Percentiles rank a stretch among this genome's conserved stretches.
Evolutionary conservation across 345 rosid species (phyloP).

Genomic region (Euphorbia pulcherrima): DNA sequence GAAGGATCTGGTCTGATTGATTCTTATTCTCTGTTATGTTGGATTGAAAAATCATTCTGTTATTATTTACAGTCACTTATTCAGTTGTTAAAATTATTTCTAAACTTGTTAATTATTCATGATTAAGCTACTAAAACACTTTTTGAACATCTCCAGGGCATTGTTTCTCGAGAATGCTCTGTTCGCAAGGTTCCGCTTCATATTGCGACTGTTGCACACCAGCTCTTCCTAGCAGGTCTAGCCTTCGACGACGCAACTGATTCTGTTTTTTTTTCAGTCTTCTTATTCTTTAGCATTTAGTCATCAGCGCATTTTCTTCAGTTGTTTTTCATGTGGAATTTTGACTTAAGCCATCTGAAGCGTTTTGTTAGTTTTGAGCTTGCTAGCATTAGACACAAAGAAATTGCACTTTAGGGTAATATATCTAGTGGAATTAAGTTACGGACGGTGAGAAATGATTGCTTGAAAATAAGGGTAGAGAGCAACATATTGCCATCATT

Average conservation of each 20-base stretch:
- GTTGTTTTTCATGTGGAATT: not conserved
- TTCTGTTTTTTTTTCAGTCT: not conserved
- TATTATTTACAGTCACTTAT: no score
- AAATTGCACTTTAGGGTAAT: not conserved
- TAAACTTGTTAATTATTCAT: not conserved
- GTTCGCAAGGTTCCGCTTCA: conserved; percentile 75
- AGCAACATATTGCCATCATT: not conserved
- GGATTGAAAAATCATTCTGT: not conserved
- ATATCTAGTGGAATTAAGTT: not conserved
- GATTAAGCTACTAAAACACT: conserved; percentile 3
- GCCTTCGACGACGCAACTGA: not conserved
- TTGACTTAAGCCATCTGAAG: not conserved
- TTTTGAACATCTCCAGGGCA: conserved; percentile 58
- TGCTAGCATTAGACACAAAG: not conserved
- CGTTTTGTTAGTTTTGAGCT: not conserved
- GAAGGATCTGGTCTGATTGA: conserved; percentile 78
- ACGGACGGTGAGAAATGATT: no score
- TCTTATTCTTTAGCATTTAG: not conserved
- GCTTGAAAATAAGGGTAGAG: not conserved
- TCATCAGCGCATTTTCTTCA: not conserved
- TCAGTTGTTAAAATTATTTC: not conserved
- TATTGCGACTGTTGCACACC: conserved; percentile 73
- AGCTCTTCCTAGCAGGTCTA: conserved; percentile 76
- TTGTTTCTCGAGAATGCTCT: conserved; percentile 70
- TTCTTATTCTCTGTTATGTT: conserved; percentile 5